These are phyloP conservation scores for Wallacemonas sp. DNA, from an alignment of 208 protist species.

Conservation along the genomic window DNA sequence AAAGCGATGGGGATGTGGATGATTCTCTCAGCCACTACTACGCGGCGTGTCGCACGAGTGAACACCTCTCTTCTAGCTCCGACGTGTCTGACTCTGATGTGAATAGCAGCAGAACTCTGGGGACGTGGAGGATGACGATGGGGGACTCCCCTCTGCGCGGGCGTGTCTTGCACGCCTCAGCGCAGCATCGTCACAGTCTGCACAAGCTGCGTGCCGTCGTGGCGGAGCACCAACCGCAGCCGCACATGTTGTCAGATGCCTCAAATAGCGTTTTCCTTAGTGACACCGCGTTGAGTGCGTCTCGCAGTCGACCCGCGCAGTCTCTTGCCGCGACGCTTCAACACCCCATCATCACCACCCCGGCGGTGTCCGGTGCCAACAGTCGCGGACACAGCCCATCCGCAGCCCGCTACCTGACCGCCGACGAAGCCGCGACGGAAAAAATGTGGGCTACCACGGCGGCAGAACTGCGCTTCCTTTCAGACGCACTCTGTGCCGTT, in stretches of 20 bases:
- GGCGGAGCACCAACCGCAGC: background rate
- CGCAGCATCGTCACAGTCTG: constrained; percentile 27
- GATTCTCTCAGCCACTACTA: constrained; percentile 55
- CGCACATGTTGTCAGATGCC: background rate
- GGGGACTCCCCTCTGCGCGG: constrained; percentile 38
- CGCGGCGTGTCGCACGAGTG: constrained; percentile 28
- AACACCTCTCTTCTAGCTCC: background rate
- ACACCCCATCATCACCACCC: background rate
- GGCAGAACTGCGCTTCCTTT: constrained; percentile 36
- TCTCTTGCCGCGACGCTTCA: background rate
- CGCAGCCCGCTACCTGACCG: background rate
- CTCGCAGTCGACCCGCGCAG: background rate
- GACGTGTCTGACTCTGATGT: background rate
- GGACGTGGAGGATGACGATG: constrained; percentile 19
- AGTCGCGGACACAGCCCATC: no score
- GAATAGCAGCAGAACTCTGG: background rate
- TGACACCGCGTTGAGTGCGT: background rate
- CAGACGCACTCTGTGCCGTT: constrained; percentile 67
- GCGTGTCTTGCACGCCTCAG: constrained; percentile 17
- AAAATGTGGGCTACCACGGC: background rate
- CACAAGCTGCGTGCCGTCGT: constrained; percentile 15
- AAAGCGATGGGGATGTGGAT: no score
- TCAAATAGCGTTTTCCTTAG: background rate
- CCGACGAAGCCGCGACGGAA: background rate
- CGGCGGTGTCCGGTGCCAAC: background rate